phyloP scores from a whole-genome alignment of 768 basidiomycete genomes.

The Serendipita sp. region DNA sequence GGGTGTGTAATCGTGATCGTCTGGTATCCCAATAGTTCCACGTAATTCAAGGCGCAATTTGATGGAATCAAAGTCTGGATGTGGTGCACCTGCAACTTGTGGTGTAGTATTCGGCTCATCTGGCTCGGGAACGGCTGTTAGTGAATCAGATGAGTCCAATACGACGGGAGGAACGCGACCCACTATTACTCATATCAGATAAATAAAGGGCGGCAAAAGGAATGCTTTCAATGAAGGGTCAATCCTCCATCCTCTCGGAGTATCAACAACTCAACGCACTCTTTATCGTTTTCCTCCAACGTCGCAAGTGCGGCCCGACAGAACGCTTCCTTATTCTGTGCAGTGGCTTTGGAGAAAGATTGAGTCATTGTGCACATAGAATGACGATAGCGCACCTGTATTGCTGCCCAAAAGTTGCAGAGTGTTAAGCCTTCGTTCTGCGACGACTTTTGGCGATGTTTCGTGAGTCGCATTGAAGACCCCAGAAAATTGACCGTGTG shows the following conservation, averaged over 20 bases:
- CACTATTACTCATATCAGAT: slow-evolving; percentile 6
- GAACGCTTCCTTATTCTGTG: slow-evolving; percentile 8
- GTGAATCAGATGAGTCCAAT: not conserved
- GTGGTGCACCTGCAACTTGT: not conserved
- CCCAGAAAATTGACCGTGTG: slow-evolving; percentile 14
- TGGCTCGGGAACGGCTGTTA: not conserved
- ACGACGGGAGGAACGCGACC: not conserved
- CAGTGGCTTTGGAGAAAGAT: slow-evolving; percentile 7
- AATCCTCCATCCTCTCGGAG: not conserved
- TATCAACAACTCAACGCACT: slow-evolving; percentile 7
- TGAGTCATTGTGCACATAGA: not conserved
- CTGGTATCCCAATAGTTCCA: slow-evolving; percentile 13
- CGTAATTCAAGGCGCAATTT: slow-evolving; percentile 11
- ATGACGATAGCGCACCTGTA: not conserved
- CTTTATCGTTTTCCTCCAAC: slow-evolving; percentile 11
- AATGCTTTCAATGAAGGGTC: slow-evolving; percentile 4
- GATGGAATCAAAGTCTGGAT: not conserved
- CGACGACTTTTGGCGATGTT: slow-evolving; percentile 16
- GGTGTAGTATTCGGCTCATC: not conserved
- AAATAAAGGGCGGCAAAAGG: slow-evolving; percentile 15
- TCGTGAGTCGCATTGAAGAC: slow-evolving; percentile 14
- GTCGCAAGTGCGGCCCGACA: slow-evolving; percentile 11
- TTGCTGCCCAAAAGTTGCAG: slow-evolving; percentile 14
- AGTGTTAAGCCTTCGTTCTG: slow-evolving; percentile 14
- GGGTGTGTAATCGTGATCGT: slow-evolving; percentile 10